phyloP scores from a whole-genome alignment of 2,329 filamentous ascomycete genomes.

The Pseudocercospora macadamiae region DNA sequence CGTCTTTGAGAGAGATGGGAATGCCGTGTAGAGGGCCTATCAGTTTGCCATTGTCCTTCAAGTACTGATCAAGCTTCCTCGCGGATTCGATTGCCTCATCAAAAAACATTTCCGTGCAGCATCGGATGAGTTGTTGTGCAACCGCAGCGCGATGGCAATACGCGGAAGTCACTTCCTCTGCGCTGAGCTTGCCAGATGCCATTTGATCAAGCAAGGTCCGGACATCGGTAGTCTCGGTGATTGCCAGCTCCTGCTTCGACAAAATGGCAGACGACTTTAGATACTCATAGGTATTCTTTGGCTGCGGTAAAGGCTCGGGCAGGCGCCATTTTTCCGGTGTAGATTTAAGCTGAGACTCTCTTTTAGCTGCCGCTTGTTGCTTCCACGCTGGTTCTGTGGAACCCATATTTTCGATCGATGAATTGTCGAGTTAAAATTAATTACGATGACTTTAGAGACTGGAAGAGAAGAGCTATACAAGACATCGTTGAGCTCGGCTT shows the following conservation, averaged over 20 bases:
- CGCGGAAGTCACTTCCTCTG: slow-evolving; percentile 35
- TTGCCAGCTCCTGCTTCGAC: slow-evolving; percentile 51
- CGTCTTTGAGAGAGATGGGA: slow-evolving; percentile 59
- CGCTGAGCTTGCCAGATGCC: slow-evolving; percentile 32
- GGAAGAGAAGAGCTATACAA: no score
- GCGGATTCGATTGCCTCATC: slow-evolving; percentile 40
- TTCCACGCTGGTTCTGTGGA: background rate
- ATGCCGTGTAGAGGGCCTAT: slow-evolving; percentile 50
- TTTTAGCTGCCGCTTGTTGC: background rate
- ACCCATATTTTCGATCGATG: background rate
- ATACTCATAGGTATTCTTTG: slow-evolving; percentile 6
- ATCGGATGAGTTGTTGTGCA: slow-evolving; percentile 35
- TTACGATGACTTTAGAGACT: no score
- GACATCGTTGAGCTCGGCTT: no score
- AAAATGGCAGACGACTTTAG: slow-evolving; percentile 50
- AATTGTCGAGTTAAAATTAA: background rate
- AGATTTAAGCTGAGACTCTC: background rate
- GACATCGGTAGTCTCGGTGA: slow-evolving; percentile 57
- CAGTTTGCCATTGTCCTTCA: slow-evolving; percentile 19
- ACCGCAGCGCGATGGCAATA: slow-evolving; percentile 45
- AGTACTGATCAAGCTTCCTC: slow-evolving; percentile 29
- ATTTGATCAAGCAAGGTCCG: slow-evolving; percentile 42
- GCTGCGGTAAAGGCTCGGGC: background rate
- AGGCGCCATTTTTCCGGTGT: slow-evolving; percentile 13
- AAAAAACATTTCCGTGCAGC: slow-evolving; percentile 46